phyloP scores from a whole-genome alignment of 208 protist species.

The Polymyxa betae region DNA sequence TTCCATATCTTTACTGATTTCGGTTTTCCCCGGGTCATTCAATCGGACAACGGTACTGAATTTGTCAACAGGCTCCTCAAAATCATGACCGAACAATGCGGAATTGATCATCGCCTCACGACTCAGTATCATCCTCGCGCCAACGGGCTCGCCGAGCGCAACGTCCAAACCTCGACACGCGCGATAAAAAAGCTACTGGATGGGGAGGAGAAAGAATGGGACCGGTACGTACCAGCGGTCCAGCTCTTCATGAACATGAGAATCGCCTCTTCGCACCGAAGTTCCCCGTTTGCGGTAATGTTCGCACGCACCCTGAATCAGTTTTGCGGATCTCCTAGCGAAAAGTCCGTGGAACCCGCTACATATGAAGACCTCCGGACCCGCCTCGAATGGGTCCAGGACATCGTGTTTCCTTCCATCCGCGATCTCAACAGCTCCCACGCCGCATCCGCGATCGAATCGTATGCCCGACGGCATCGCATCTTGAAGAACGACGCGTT shows the following conservation, averaged over 20 bases:
- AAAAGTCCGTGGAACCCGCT: not conserved
- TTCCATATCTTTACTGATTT: too few species aligned
- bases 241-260: not conserved
- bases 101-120: too few species aligned
- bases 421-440: not conserved
- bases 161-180: too few species aligned
- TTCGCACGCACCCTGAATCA: not conserved
- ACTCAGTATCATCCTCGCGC: too few species aligned
- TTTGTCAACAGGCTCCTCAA: too few species aligned
- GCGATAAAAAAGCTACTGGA: not conserved
- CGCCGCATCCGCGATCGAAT: not conserved
- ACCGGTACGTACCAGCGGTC: not conserved
- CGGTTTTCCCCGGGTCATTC: too few species aligned
- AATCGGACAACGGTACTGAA: too few species aligned
- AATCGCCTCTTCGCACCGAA: not conserved
- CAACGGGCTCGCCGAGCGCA: too few species aligned
- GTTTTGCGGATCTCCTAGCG: not conserved
- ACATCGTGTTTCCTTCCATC: not conserved
- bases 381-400: not conserved
- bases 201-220: not conserved
- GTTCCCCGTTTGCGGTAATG: not conserved
- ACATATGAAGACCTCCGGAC: not conserved
- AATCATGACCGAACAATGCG: too few species aligned
- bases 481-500: not conserved
- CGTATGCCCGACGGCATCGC: not conserved